Conservation (phyloP, 768 basidiomycete species). For the Tulasnella sp. region DNA sequence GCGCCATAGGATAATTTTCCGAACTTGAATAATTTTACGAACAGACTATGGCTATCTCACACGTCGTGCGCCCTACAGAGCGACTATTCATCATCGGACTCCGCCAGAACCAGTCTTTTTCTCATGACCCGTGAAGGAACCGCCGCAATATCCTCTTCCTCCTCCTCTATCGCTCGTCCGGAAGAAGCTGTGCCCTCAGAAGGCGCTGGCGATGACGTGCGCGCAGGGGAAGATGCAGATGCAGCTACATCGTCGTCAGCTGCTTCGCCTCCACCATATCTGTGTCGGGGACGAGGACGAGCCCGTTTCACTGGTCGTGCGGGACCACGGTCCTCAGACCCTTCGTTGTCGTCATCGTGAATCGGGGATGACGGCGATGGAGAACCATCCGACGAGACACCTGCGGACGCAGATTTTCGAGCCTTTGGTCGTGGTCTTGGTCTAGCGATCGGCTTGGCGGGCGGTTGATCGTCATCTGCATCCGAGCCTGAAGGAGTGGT, state of each 20-base stretch:
- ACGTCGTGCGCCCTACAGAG: neutral
- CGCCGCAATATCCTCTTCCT: neutral
- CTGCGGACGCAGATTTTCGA: neutral
- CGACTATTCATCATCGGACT: neutral
- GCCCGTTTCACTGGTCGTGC: neutral
- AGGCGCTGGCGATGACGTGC: neutral
- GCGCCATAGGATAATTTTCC: neutral
- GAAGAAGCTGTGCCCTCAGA: neutral
- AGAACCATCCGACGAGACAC: neutral
- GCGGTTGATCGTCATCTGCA: neutral
- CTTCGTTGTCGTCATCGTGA: neutral
- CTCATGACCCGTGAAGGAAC: neutral
- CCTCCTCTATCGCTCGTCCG: neutral
- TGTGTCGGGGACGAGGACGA: neutral
- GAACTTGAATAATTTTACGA: neutral
- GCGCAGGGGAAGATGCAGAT: neutral
- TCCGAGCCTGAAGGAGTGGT: neutral
- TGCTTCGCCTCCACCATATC: neutral
- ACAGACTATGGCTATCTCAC: neutral
- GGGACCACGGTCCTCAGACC: neutral
- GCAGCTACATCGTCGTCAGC: neutral
- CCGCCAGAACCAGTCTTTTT: neutral
- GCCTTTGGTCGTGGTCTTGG: neutral
- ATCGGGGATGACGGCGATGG: neutral
- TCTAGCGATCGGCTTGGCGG: neutral